Evolutionary conservation across 2,329 filamentous ascomycete genomes (phyloP).

Genomic region (Ambrosiella xylebori): DNA sequence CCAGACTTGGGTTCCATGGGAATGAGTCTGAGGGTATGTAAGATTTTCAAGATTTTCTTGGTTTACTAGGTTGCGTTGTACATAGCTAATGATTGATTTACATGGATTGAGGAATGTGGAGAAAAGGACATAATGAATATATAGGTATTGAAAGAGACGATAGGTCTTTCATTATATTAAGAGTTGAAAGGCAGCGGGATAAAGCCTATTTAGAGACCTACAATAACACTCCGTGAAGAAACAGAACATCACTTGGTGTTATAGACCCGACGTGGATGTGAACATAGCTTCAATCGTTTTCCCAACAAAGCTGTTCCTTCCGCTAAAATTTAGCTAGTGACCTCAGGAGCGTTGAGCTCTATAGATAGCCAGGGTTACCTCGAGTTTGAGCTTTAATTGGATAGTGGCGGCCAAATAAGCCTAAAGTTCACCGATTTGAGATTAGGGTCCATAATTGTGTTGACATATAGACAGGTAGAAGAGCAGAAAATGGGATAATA

Average conservation of each 20-base stretch:
- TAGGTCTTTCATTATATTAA: no score
- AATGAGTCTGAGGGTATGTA: background rate
- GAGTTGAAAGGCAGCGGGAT: no score
- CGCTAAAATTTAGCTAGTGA: background rate
- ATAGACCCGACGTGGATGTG: background rate
- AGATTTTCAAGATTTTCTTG: background rate
- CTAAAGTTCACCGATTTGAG: background rate
- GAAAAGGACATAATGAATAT: no score
- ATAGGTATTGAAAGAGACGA: no score
- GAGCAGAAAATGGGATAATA: background rate
- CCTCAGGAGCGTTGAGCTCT: background rate
- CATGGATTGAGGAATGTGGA: background rate
- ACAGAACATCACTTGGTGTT: background rate
- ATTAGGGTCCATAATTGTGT: background rate
- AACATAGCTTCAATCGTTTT: background rate
- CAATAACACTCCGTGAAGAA: no score
- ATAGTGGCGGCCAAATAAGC: background rate
- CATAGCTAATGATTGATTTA: background rate
- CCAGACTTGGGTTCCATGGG: background rate
- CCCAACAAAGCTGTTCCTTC: constrained; percentile 8
- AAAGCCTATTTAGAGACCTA: no score
- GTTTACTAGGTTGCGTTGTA: background rate
- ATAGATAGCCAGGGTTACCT: background rate
- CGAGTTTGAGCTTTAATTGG: background rate
- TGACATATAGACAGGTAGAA: background rate